Evolutionary conservation across 352 stramenopile genomes (phyloP).

Genomic region (Phytophthora chlamydospora): DNA sequence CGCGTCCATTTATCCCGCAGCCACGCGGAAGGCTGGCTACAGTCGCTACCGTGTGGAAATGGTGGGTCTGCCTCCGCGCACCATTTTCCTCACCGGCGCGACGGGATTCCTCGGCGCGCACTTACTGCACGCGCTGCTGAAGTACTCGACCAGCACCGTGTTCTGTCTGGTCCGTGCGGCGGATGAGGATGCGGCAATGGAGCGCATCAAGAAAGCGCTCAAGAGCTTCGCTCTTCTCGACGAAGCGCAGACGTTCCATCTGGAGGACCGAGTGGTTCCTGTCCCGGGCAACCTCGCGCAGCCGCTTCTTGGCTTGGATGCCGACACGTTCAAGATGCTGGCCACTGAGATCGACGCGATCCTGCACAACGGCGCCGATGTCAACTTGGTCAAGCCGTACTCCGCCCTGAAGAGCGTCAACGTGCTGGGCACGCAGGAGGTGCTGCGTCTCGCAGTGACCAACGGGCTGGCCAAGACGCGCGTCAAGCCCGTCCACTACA

Average conservation of each 20-base stretch:
- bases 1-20: conserved; percentile 71
- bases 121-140: conserved; percentile 84
- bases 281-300: conserved; percentile 82
- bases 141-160: conserved; percentile 68
- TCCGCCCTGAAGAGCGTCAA: conserved; percentile 88
- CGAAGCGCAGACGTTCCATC: conserved; percentile 51
- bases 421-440: conserved; percentile 90
- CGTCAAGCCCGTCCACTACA: conserved; percentile 89
- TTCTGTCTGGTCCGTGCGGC: conserved; percentile 85
- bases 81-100: conserved; percentile 89
- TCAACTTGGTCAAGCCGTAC: conserved; percentile 93
- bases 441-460: conserved; percentile 86
- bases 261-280: conserved; percentile 75
- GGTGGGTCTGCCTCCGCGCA: conserved; percentile 70
- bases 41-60: conserved; percentile 85
- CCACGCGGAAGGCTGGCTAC: conserved; percentile 75
- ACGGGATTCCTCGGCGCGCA: conserved; percentile 92
- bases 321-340: conserved; percentile 88
- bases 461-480: conserved; percentile 78
- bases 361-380: conserved; percentile 92
- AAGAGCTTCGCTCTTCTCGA: conserved; percentile 61
- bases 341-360: conserved; percentile 90
- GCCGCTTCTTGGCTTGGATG: conserved; percentile 79
- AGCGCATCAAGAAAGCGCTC: conserved; percentile 65
- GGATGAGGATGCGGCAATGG: conserved; percentile 52